Conservation (phyloP, 805 yeast species). For the Sugiyamaella chiloensis region DNA sequence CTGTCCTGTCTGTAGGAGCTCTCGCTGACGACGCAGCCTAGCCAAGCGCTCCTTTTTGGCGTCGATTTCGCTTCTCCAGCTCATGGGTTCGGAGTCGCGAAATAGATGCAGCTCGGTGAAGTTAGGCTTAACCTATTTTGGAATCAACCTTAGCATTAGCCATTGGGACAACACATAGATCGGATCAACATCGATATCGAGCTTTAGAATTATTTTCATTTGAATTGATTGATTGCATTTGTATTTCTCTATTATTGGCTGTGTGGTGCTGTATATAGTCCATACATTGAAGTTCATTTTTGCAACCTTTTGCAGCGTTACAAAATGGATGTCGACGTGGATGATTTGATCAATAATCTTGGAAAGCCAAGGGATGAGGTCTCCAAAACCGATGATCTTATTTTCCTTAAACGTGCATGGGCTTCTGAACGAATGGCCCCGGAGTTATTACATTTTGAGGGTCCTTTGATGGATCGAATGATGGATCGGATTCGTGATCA, state of each 20-base stretch:
- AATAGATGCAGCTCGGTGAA: too few species aligned
- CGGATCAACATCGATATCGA: too few species aligned
- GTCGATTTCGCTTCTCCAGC: conserved; percentile 46
- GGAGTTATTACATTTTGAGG: conserved; percentile 75
- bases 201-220: too few species aligned
- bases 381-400: conserved; percentile 49
- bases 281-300: too few species aligned
- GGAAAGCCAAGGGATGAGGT: conserved; percentile 42
- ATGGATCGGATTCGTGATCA: conserved; percentile 54
- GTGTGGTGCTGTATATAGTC: too few species aligned
- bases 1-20: conserved; percentile 15
- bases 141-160: too few species aligned
- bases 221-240: too few species aligned
- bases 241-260: too few species aligned
- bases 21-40: conserved; percentile 49
- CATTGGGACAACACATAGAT: too few species aligned
- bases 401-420: conserved; percentile 63
- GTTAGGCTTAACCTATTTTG: too few species aligned
- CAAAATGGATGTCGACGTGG: conserved; percentile 17
- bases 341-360: conserved; percentile 24
- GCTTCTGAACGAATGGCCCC: conserved; percentile 82
- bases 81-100: conserved; percentile 17
- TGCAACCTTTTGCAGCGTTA: neutral
- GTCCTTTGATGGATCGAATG: conserved; percentile 53
- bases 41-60: conserved; percentile 50